Evolutionary conservation across 2,329 filamentous ascomycete species (phyloP).

Genomic region (Paecilomyces niveus): DNA sequence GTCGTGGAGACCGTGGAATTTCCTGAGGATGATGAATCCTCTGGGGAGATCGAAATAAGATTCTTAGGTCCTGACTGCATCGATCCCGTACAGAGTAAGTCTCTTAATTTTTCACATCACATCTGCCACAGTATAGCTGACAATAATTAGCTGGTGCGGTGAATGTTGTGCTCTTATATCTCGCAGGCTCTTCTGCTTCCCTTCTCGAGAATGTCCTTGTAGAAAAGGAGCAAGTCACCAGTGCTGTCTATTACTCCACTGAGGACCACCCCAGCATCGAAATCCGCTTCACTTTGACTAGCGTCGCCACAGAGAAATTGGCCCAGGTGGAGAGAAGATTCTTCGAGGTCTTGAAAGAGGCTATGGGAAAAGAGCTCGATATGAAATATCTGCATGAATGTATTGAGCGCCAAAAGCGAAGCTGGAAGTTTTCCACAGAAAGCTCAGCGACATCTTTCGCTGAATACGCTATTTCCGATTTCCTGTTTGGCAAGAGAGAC

Average conservation of each 20-base stretch:
- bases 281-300: constrained; percentile 78
- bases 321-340: constrained; percentile 77
- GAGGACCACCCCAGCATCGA: constrained; percentile 75
- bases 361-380: constrained; percentile 69
- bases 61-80: constrained; percentile 82
- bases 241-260: constrained; percentile 71
- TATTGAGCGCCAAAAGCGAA: constrained; percentile 70
- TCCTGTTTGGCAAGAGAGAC: constrained; percentile 79
- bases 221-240: constrained; percentile 86
- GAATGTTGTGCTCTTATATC: constrained; percentile 73
- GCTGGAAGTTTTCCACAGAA: constrained; percentile 78
- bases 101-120: not conserved
- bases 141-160: constrained; percentile 56
- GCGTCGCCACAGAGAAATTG: constrained; percentile 81
- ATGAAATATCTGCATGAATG: constrained; percentile 88
- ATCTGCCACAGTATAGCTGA: constrained; percentile 10
- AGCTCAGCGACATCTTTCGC: constrained; percentile 74
- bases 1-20: constrained; percentile 77
- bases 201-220: constrained; percentile 87
- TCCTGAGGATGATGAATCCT: constrained; percentile 92
- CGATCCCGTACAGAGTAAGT: constrained; percentile 54
- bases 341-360: constrained; percentile 74
- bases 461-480: constrained; percentile 81
- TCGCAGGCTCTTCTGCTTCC: constrained; percentile 88
- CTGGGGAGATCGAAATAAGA: constrained; percentile 76